Percentiles rank a stretch among this genome's conserved stretches.
phyloP scores from a whole-genome alignment of 495 filamentous ascomycete genomes.

The Xylaria cubensis region DNA sequence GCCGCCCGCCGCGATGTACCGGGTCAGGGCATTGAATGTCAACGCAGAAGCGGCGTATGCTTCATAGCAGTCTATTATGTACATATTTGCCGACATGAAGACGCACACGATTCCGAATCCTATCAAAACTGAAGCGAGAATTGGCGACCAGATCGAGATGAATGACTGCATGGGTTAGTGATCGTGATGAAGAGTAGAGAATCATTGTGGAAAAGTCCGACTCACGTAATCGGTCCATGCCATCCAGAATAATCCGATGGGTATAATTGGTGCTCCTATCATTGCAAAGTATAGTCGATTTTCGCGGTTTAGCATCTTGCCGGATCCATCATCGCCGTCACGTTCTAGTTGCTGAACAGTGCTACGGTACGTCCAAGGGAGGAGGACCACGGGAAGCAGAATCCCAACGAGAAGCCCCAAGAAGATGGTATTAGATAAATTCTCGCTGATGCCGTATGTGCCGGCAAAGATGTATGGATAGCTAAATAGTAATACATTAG shows the following conservation, averaged over 20 bases:
- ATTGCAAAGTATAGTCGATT: constrained; percentile 61
- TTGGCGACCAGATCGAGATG: constrained; percentile 62
- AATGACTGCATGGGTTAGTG: constrained; percentile 25
- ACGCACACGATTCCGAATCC: constrained; percentile 69
- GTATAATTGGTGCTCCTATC: constrained; percentile 57
- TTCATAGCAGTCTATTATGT: constrained; percentile 71
- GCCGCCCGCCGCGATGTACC: constrained; percentile 39
- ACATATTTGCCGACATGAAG: constrained; percentile 65
- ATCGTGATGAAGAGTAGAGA: neutral
- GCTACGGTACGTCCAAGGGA: constrained; percentile 52
- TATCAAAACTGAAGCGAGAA: constrained; percentile 56
- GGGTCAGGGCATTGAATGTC: constrained; percentile 53
- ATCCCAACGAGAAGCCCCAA: constrained; percentile 63
- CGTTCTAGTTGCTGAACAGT: neutral
- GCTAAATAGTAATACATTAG: constrained; percentile 38
- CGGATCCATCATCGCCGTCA: constrained; percentile 41
- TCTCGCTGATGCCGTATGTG: constrained; percentile 57
- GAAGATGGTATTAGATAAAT: constrained; percentile 63
- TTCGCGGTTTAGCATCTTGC: constrained; percentile 48
- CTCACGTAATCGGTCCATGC: constrained; percentile 56
- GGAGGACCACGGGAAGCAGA: constrained; percentile 45
- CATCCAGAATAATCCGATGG: constrained; percentile 64
- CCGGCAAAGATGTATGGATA: constrained; percentile 66
- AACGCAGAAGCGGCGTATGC: constrained; percentile 69
- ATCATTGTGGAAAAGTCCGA: neutral